Base-by-base conservation (phyloP, 2,329 filamentous ascomycete genomes). In the Epichloe gansuensis region DNA sequence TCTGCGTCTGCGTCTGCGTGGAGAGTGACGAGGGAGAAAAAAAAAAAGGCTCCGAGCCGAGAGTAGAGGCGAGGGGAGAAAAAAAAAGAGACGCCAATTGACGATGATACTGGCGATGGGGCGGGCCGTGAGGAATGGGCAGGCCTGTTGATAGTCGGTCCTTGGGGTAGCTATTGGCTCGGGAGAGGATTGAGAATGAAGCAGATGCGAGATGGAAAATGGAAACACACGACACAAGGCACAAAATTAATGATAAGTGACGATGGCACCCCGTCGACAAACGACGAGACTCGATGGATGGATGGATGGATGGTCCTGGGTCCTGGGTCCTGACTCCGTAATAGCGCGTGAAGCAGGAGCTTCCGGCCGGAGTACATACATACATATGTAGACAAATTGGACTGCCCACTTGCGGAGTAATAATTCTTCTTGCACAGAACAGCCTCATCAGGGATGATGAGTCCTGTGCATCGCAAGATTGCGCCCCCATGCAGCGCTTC, bases 391-490 rank as follows among this genome's bases (percentile, higher is more conserved):
- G 27, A 39, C 11, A 50, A 51, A 54, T 51, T 54, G 25, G 49
- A 27, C 40, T 38, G 49, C 43, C 49, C 45, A 36, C 44, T 41
- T 31, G 4, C 11, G 5, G 9, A 31, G 43, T 47, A 25, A 21
- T 23, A 21, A 21, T 21, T 21, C 17, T 21, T 42, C n/a, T 23
- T 13, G 41, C 41, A 43, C 41, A 39, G 11, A 39, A 39, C 13
- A 39, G 36, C 31, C 31, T 38, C 36, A 23, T 21, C 38, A 40
- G 25, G 11, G 21, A 34, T 35, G 21, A 34, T 35, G 38, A 12
- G 46, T 49, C 45, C 50, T 56, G 56, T 52, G 57, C 51, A 58
- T 56, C 56, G 52, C 51, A 47, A 27, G 21, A 31, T n/a, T 31
- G 31, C 31, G 31, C 31, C 31, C 27, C 31, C 31, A 31, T 31